A percentile compares a stretch with the other conserved stretches of the same genome.
phyloP scores from a whole-genome alignment of 192 early-diverging fungal species.

The Lunasporangiospora selenospora region DNA sequence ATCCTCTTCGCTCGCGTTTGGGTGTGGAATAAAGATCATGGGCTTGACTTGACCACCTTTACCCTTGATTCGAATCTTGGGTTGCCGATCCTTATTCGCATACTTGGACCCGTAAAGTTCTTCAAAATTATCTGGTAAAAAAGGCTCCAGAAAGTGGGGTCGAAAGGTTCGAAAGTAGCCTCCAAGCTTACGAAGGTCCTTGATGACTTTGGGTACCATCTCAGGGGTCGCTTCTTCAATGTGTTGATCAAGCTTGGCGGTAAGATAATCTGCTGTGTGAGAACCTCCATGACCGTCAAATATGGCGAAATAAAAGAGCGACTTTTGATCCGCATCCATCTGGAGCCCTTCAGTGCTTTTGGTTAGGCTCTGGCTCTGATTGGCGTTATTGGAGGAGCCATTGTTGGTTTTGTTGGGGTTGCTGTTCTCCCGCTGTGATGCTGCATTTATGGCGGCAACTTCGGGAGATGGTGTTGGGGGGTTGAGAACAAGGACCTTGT shows the following conservation, averaged over 20 bases:
- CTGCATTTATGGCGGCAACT: conserved; percentile 1
- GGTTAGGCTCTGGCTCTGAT: not conserved
- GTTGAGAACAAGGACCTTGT: conserved; percentile 50
- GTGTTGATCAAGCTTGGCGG: conserved; percentile 54
- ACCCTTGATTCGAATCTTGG: conserved; percentile 24
- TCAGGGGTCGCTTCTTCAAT: conserved; percentile 51
- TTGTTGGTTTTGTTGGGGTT: conserved; percentile 11
- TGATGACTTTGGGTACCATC: conserved; percentile 48
- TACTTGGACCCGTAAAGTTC: not conserved
- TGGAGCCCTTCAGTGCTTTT: conserved; percentile 9
- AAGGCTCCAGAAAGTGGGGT: conserved; percentile 34
- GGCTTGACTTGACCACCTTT: conserved; percentile 35
- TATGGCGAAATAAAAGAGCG: conserved; percentile 58
- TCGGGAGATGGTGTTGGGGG: conserved; percentile 18
- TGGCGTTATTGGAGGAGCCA: not conserved
- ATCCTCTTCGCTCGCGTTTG: conserved; percentile 38
- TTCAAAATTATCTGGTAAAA: conserved; percentile 30
- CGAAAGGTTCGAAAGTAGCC: conserved; percentile 58
- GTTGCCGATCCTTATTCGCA: conserved; percentile 1
- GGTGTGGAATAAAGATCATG: conserved; percentile 46
- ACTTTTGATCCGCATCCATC: conserved; percentile 39
- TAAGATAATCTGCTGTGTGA: conserved; percentile 52
- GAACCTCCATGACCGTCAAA: conserved; percentile 65
- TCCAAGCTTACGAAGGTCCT: conserved; percentile 47
- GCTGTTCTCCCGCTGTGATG: conserved; percentile 1